Conservation (phyloP, 441 rosid species). For the Corymbia citriodora region DNA sequence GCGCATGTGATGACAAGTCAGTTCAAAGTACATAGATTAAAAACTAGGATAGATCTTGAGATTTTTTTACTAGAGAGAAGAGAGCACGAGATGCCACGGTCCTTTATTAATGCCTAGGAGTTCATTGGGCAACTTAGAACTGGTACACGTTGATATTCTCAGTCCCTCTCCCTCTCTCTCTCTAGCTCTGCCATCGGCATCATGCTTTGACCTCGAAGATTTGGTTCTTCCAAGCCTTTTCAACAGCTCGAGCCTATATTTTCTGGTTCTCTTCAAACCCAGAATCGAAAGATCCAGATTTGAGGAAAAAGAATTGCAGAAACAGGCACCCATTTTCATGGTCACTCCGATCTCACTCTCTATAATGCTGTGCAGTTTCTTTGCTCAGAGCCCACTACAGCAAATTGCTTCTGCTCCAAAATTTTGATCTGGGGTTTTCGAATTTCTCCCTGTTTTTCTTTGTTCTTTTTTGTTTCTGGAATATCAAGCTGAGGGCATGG, state of each 20-base stretch:
- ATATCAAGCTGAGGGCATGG: neutral
- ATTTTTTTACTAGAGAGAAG: neutral
- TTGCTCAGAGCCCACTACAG: neutral
- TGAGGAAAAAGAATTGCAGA: neutral
- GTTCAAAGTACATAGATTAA: neutral
- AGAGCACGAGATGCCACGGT: neutral
- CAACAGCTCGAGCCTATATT: neutral
- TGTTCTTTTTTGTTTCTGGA: neutral
- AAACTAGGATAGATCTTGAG: neutral
- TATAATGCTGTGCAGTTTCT: neutral
- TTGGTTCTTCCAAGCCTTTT: neutral
- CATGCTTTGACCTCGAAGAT: neutral
- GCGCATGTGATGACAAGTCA: neutral
- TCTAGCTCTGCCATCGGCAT: neutral
- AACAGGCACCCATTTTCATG: neutral
- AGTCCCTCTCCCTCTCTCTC: neutral
- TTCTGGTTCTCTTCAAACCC: neutral
- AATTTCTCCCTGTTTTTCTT: neutral
- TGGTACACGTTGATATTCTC: neutral
- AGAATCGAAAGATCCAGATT: neutral
- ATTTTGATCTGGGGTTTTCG: neutral
- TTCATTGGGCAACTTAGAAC: neutral
- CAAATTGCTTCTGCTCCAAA: neutral
- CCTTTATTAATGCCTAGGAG: neutral
- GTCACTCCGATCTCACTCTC: neutral